These are phyloP conservation scores for Leccinum obscurum DNA, from an alignment of 768 basidiomycete species.

Conservation along the genomic window DNA sequence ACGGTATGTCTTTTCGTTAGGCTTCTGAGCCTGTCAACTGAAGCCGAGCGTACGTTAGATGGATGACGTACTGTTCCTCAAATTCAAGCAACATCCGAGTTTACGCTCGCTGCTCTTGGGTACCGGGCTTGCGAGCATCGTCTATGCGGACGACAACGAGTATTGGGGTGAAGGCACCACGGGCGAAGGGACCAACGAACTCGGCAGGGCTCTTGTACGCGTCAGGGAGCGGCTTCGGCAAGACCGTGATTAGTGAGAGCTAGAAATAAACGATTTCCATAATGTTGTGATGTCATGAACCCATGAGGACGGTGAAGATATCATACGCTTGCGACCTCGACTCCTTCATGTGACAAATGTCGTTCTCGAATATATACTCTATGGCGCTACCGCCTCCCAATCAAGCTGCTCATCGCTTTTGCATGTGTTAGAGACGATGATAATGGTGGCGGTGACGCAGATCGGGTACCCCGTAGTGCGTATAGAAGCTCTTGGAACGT, in stretches of 20 bases:
- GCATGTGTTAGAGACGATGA: not conserved
- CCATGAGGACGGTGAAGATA: too few species aligned
- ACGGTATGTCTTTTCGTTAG: conserved; percentile 40
- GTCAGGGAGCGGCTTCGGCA: conserved; percentile 50
- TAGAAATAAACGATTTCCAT: conserved; percentile 1
- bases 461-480: too few species aligned
- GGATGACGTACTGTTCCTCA: conserved; percentile 64
- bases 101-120: conserved; percentile 53
- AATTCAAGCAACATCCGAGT: conserved; percentile 69
- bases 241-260: conserved; percentile 25
- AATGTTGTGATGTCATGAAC: not conserved
- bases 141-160: conserved; percentile 58
- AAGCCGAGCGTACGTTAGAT: conserved; percentile 41
- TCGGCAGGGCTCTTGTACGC: conserved; percentile 58
- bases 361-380: not conserved
- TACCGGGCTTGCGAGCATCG: conserved; percentile 50
- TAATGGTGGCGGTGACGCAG: too few species aligned
- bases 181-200: conserved; percentile 57
- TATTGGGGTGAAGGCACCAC: conserved; percentile 65
- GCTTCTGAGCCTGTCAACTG: not conserved
- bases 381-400: not conserved
- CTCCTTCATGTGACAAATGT: not conserved
- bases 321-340: not conserved
- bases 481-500: too few species aligned
- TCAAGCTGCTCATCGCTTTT: not conserved